These are phyloP conservation scores for Crassisporium funariophilum DNA, from an alignment of 768 basidiomycete genomes.

Conservation along the genomic window DNA sequence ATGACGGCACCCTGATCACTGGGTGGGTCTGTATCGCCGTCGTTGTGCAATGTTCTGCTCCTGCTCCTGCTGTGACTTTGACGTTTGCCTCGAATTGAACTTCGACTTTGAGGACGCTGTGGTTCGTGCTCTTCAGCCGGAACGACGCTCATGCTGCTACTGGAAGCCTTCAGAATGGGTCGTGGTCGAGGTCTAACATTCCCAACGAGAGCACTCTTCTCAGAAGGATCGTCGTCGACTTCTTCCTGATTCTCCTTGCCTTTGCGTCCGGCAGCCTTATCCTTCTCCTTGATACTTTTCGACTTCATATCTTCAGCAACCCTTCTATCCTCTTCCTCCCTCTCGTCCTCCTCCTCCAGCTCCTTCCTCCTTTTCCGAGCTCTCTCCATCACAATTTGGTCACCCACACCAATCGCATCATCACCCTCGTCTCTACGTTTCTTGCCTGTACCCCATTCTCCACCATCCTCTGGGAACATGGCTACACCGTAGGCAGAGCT, in stretches of 20 bases:
- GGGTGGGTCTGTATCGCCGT: slow-evolving; percentile 7
- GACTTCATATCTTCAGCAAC: not conserved
- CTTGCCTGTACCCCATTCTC: slow-evolving; percentile 34
- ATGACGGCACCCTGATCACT: slow-evolving; percentile 12
- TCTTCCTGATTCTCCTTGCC: slow-evolving; percentile 3
- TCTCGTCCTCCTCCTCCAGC: slow-evolving; percentile 44
- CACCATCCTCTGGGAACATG: slow-evolving; percentile 75
- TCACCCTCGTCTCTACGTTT: slow-evolving; percentile 22
- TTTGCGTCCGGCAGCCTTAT: slow-evolving; percentile 13
- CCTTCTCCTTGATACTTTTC: slow-evolving; percentile 1
- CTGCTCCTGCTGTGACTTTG: slow-evolving; percentile 7
- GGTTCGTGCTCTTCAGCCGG: slow-evolving; percentile 8
- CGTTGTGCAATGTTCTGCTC: slow-evolving; percentile 11
- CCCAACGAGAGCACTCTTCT: not conserved
- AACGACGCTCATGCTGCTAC: slow-evolving; percentile 16
- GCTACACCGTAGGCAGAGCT: slow-evolving; percentile 84
- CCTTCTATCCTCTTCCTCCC: slow-evolving; percentile 6
- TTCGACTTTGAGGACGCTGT: not conserved
- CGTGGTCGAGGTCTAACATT: slow-evolving; percentile 15
- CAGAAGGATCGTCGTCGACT: not conserved
- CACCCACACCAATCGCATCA: slow-evolving; percentile 46
- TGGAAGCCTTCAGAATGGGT: slow-evolving; percentile 24
- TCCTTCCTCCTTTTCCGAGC: slow-evolving; percentile 54
- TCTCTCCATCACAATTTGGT: slow-evolving; percentile 55
- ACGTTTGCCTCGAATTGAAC: not conserved